Conservation (phyloP, 2,329 filamentous ascomycete species). For the Pseudocercospora musae region DNA sequence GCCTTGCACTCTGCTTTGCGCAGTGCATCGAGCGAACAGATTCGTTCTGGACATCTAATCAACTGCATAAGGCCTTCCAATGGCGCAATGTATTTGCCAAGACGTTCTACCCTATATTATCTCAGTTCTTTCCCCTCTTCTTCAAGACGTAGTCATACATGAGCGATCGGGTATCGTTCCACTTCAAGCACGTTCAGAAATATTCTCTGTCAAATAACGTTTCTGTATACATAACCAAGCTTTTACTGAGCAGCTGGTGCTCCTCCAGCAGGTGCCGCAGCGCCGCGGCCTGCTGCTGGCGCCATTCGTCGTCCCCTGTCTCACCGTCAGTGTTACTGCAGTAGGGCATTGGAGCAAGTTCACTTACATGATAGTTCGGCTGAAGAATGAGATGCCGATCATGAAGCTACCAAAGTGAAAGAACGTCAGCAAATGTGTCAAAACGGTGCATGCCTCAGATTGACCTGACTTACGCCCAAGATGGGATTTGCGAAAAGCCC, state of each 20-base stretch:
- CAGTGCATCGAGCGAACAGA: background rate
- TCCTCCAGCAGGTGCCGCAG: conserved; percentile 1
- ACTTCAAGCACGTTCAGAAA: background rate
- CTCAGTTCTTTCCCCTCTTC: background rate
- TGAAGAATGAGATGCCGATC: conserved; percentile 70
- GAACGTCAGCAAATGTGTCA: background rate
- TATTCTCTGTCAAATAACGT: background rate
- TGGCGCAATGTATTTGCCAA: background rate
- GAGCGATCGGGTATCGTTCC: conserved; percentile 4
- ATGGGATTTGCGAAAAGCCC: conserved; percentile 58
- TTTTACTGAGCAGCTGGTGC: background rate
- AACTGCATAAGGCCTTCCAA: background rate
- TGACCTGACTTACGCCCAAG: conserved; percentile 52
- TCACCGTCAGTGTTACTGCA: background rate
- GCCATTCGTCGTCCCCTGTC: conserved; percentile 11
- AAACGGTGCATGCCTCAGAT: background rate
- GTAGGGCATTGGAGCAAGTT: background rate
- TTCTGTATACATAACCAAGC: background rate
- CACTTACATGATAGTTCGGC: conserved; percentile 71
- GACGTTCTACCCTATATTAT: background rate
- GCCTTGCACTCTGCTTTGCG: background rate
- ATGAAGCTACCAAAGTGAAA: conserved; percentile 53
- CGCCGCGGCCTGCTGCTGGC: conserved; percentile 4
- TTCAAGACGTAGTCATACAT: background rate
- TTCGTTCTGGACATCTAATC: background rate